These are phyloP conservation scores for Pythium angustatum DNA, from an alignment of 352 stramenopile genomes.

Conservation along the genomic window DNA sequence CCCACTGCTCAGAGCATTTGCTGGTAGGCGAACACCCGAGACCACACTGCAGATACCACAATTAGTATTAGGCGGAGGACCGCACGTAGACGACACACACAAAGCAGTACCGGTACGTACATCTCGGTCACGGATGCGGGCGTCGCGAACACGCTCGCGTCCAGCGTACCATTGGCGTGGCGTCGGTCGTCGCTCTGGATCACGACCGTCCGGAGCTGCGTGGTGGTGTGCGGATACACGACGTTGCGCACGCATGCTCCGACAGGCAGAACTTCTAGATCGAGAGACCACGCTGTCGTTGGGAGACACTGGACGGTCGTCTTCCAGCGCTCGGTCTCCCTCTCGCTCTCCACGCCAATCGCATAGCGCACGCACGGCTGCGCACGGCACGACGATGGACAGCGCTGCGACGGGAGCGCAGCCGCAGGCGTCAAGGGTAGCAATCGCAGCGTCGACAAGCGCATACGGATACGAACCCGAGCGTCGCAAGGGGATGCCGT, in stretches of 20 bases:
- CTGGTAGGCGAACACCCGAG: background rate
- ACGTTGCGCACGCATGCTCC: background rate
- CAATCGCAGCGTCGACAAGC: too few relatives aligned
- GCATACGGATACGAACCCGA: too few relatives aligned
- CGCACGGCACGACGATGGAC: background rate
- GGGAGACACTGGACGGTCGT: background rate
- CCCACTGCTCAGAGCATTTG: background rate
- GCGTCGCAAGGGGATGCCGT: too few relatives aligned
- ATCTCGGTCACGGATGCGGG: slow-evolving; percentile 24
- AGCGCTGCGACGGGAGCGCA: background rate
- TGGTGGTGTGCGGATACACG: slow-evolving; percentile 14
- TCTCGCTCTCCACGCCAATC: background rate
- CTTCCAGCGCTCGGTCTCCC: background rate
- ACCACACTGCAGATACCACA: slow-evolving; percentile 38
- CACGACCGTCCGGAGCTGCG: too few relatives aligned
- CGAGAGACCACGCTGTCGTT: background rate
- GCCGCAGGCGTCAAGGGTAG: too few relatives aligned
- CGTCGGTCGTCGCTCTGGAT: too few relatives aligned
- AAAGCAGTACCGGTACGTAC: slow-evolving; percentile 13
- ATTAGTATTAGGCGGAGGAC: slow-evolving; percentile 37
- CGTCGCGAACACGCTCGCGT: slow-evolving; percentile 59
- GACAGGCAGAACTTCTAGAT: background rate
- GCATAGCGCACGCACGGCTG: background rate
- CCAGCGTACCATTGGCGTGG: slow-evolving; percentile 20
- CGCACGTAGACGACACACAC: slow-evolving; percentile 25